phyloP scores from a whole-genome alignment of 805 yeast species.

The Schwanniomyces polymorphus region DNA sequence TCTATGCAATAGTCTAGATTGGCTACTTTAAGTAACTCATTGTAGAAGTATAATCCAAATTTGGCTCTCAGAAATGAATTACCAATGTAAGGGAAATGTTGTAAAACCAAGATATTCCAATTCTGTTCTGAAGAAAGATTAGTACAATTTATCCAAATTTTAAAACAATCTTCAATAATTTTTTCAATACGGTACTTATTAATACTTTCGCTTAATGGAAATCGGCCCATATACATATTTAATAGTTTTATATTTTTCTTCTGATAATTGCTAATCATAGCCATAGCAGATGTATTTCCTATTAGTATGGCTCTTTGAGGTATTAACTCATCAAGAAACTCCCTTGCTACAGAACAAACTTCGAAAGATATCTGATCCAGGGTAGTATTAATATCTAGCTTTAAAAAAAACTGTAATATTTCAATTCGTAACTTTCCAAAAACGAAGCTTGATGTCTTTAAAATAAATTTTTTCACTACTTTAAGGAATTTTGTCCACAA shows the following conservation, averaged over 20 bases:
- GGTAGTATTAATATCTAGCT: conserved; percentile 5
- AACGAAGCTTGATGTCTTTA: background rate
- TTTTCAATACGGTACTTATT: conserved; percentile 20
- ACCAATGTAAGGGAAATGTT: conserved; percentile 40
- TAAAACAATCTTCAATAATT: conserved; percentile 26
- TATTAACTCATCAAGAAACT: background rate
- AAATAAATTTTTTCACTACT: background rate
- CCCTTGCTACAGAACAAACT: background rate
- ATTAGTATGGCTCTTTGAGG: background rate
- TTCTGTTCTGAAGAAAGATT: conserved; percentile 15
- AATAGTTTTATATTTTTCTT: conserved; percentile 10
- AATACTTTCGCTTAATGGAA: conserved; percentile 24
- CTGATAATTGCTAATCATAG: background rate
- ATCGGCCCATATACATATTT: conserved; percentile 33
- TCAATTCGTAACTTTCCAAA: background rate
- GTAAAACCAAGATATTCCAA: conserved; percentile 39
- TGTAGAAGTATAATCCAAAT: conserved; percentile 27
- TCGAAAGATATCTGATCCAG: conserved; percentile 8
- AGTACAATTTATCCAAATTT: conserved; percentile 28
- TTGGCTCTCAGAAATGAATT: conserved; percentile 35
- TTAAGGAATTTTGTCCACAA: conserved; percentile 13
- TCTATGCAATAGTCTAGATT: conserved; percentile 20
- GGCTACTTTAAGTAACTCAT: conserved; percentile 21
- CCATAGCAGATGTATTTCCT: background rate
- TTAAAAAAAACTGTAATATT: background rate